Percentiles rank a stretch among this genome's conserved stretches.
These are phyloP conservation scores for Solanum okadae DNA, from an alignment of 257 asterid species.

Conservation along the genomic window DNA sequence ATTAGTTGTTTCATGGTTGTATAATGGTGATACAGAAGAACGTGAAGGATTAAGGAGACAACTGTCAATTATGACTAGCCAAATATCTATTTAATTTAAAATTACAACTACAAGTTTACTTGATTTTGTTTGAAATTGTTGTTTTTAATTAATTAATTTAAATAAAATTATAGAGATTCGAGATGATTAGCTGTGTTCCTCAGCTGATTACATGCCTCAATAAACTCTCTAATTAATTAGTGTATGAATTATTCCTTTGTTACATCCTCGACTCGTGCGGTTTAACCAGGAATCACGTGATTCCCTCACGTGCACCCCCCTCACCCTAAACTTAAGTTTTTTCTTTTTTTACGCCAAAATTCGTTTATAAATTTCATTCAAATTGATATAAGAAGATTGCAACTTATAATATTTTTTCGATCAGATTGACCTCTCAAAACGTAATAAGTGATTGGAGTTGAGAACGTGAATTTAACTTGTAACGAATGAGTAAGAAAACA, in stretches of 20 bases:
- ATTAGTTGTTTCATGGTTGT: neutral
- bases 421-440: no score
- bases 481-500: no score
- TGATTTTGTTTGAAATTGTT: neutral
- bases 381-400: neutral
- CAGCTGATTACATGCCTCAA: neutral
- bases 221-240: neutral
- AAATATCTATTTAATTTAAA: neutral
- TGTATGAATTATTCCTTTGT: neutral
- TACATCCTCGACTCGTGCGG: constrained; percentile 12
- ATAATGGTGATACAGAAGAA: neutral
- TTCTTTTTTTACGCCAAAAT: neutral
- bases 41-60: constrained; percentile 2
- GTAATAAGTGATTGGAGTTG: no score
- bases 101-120: neutral
- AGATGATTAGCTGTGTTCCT: neutral
- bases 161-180: constrained; percentile 5
- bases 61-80: neutral
- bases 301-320: constrained; percentile 1
- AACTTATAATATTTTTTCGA: no score
- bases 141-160: neutral
- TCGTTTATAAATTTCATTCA: no score
- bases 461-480: no score
- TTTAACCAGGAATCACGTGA: constrained; percentile 17
- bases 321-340: no score